Evolutionary conservation across 257 asterid genomes (phyloP).

Genomic region (Catharanthus roseus): DNA sequence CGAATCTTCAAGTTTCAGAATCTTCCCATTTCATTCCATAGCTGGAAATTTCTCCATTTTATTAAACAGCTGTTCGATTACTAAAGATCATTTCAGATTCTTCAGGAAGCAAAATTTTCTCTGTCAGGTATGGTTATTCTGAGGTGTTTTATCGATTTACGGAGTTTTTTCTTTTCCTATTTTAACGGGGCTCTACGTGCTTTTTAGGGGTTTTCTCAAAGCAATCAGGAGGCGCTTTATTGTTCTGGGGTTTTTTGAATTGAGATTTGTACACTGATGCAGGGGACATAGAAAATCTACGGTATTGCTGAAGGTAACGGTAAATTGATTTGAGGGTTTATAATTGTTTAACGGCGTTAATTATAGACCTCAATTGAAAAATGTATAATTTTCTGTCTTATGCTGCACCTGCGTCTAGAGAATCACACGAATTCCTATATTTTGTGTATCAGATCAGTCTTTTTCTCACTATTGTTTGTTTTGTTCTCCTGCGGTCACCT

Average conservation of each 20-base stretch:
- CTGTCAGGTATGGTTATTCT: neutral
- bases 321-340: constrained; percentile 15
- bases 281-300: neutral
- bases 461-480: neutral
- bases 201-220: neutral
- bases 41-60: neutral
- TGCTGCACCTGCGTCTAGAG: constrained; percentile 18
- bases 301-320: constrained; percentile 24
- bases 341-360: constrained; percentile 15
- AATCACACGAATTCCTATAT: constrained; percentile 3
- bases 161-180: neutral
- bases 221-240: constrained; percentile 14
- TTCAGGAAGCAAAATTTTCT: constrained; percentile 13
- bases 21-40: constrained; percentile 1
- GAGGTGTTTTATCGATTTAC: neutral
- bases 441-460: neutral
- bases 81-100: too few relatives aligned
- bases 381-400: constrained; percentile 1
- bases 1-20: constrained; percentile 15
- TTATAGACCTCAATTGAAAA: constrained; percentile 8
- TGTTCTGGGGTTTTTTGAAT: constrained; percentile 25
- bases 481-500: constrained; percentile 7
- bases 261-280: constrained; percentile 2
- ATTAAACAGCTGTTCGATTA: too few relatives aligned
- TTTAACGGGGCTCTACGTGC: neutral